Percentiles rank a stretch among this genome's conserved stretches.
These are phyloP conservation scores for Physaria fendleri DNA, from an alignment of 345 rosid genomes.

Conservation along the genomic window DNA sequence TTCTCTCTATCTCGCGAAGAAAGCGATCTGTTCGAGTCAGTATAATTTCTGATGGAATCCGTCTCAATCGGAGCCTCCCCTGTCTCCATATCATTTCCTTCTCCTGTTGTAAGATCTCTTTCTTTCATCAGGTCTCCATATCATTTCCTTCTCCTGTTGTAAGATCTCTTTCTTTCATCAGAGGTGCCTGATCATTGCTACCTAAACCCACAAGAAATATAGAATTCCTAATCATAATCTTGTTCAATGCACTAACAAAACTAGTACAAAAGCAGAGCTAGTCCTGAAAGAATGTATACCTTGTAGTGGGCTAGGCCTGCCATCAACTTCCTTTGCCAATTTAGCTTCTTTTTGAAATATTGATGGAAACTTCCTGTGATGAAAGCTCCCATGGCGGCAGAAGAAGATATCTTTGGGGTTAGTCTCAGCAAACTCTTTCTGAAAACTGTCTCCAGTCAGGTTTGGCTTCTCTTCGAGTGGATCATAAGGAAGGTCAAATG, in stretches of 20 bases:
- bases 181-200: slow-evolving; percentile 24
- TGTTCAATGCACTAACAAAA: background rate
- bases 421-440: slow-evolving; percentile 46
- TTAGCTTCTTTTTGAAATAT: slow-evolving; percentile 31
- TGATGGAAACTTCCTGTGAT: slow-evolving; percentile 19
- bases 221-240: background rate
- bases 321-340: slow-evolving; percentile 2
- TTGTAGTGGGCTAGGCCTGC: slow-evolving; percentile 7
- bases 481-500: slow-evolving; percentile 84
- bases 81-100: slow-evolving; percentile 23
- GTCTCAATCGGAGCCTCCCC: slow-evolving; percentile 33
- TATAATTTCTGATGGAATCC: slow-evolving; percentile 30
- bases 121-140: slow-evolving; percentile 21
- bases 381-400: slow-evolving; percentile 81
- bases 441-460: slow-evolving; percentile 57
- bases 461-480: slow-evolving; percentile 74
- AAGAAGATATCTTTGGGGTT: slow-evolving; percentile 49
- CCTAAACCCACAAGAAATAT: slow-evolving; percentile 34
- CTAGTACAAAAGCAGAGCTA: background rate
- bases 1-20: slow-evolving; percentile 32
- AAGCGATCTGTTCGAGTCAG: slow-evolving; percentile 28
- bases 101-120: slow-evolving; percentile 5
- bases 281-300: slow-evolving; percentile 11
- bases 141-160: slow-evolving; percentile 9
- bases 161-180: slow-evolving; percentile 16